Base-by-base conservation (phyloP, 179 eudicot species). In the Amaranthus tricolor region DNA sequence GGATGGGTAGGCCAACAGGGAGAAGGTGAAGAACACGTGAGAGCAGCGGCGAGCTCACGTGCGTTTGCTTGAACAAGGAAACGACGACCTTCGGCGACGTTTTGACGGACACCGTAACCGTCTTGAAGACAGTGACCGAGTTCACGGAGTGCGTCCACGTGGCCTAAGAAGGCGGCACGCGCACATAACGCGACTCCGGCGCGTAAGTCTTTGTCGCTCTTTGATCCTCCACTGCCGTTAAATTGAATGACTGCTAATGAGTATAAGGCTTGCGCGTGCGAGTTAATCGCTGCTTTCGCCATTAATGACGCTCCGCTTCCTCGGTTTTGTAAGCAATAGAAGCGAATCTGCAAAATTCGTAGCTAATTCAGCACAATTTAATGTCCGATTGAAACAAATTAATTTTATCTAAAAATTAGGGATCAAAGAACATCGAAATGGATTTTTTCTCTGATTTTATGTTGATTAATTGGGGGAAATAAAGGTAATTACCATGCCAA, bases 101-200 rank as follows among this genome's bases (percentile, higher is more conserved):
- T 84, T 31, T 77, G 84, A 6, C 82, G 84, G 47, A 87, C 84
- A 58, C 93, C 93, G 65, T 87, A 89, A 13, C 93, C 93, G 80
- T 89, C 93, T 58, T 89, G 93, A 3, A 89, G 83, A 57, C 90
- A 89, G 80, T 89, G 93, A 8, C 93, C 93, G 4, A 89, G 88
- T 82, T 89, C 93, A 3, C 93, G 86, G 17, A 89, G 68, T 0
- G 89, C 86, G 74, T 89, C 90, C 74, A 87, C 75, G 83, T 89
- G 90, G 31, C 93, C 93, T 0, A 87, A 59, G 72, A 82, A 82
- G 59, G 93, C 90, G 47, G 93, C 93, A 53, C 89, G 88, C 50
- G 89, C 89, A 16, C 85, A 89, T 5, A 89, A 78, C 19, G 89
- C 89, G 44, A 89, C 88, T 0, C 93, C 93, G n/a, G 90, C 89